phyloP scores from a whole-genome alignment of 192 early-diverging fungal species.

The Entomortierella beljakovae region DNA sequence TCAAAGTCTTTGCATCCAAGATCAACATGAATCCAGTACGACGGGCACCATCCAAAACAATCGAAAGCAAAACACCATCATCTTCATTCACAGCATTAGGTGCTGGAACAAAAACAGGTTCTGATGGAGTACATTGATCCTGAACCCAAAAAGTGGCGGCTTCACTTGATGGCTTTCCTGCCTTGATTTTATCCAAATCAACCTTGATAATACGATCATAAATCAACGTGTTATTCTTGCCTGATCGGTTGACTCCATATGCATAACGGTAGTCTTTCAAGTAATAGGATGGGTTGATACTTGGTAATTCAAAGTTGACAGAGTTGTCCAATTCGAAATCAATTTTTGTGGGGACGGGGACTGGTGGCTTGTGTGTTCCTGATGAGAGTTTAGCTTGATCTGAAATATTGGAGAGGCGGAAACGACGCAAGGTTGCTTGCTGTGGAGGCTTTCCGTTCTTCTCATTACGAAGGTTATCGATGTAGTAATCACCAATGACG shows the following conservation, averaged over 20 bases:
- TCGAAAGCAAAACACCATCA: constrained; percentile 65
- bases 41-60: constrained; percentile 58
- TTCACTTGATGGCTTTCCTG: constrained; percentile 28
- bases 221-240: constrained; percentile 24
- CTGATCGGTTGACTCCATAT: constrained; percentile 50
- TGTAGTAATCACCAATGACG: constrained; percentile 52
- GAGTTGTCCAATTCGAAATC: constrained; percentile 31
- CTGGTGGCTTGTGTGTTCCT: constrained; percentile 6
- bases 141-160: constrained; percentile 48
- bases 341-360: constrained; percentile 25
- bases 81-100: constrained; percentile 62
- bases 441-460: constrained; percentile 36
- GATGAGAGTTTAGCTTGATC: constrained; percentile 22
- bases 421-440: constrained; percentile 36
- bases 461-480: constrained; percentile 45
- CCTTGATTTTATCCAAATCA: constrained; percentile 29
- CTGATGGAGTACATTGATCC: constrained; percentile 56
- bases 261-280: constrained; percentile 36
- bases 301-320: constrained; percentile 47
- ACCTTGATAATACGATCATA: constrained; percentile 51
- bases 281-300: constrained; percentile 35
- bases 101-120: constrained; percentile 66
- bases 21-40: constrained; percentile 58
- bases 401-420: constrained; percentile 24
- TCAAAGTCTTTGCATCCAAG: constrained; percentile 59